Base-by-base conservation (phyloP, 2,329 filamentous ascomycete species). In the Proliferodiscus dingleyae region DNA sequence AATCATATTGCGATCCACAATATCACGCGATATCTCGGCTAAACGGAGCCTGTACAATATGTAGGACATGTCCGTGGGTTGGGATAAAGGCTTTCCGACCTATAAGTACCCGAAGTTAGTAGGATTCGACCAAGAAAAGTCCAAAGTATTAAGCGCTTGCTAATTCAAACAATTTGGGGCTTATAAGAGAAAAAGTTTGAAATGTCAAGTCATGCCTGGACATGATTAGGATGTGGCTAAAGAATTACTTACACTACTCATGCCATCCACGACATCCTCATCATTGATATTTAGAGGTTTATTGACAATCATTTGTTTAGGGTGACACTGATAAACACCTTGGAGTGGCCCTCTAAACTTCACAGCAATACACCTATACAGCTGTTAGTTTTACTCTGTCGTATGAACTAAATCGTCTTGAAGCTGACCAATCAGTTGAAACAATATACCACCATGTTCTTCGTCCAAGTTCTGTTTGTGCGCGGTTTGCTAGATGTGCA, bases 381-480 rank as follows among this genome's bases (percentile, higher is more conserved):
- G 4, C 37, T 22, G 18, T 47, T 30, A 44, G 40, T 29, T 36
- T 16, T 24, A 33, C 29, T 7, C 21, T 24, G 16, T 9, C 18
- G 23, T 42, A 19, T 9, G 21, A 22, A 13, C 15, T 21, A 4
- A 11, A n/a, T n/a, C n/a, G n/a, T n/a, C n/a, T n/a, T n/a, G 11
- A 36, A 7, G 43, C 55, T 37, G 51, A 66, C 65, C 64, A 68
- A 47, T 68, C 66, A 26, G 61, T 55, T 15, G 61, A 54, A 32
- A 57, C 61, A 3, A 68, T 40, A 55, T 68, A 66, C 66, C 66
- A 68, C 66, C 65, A 68, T 1, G 65, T 52, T 16, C 66, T 61
- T 30, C 67, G 45, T 16, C 58, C 57, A 9, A 67, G 60, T 40
- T 68, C 67, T 18, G 57, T 54, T 26, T 50, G 45, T 2, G 38